phyloP scores from a whole-genome alignment of 2,329 filamentous ascomycete genomes.

The Magnaporthiopsis rhizophila region DNA sequence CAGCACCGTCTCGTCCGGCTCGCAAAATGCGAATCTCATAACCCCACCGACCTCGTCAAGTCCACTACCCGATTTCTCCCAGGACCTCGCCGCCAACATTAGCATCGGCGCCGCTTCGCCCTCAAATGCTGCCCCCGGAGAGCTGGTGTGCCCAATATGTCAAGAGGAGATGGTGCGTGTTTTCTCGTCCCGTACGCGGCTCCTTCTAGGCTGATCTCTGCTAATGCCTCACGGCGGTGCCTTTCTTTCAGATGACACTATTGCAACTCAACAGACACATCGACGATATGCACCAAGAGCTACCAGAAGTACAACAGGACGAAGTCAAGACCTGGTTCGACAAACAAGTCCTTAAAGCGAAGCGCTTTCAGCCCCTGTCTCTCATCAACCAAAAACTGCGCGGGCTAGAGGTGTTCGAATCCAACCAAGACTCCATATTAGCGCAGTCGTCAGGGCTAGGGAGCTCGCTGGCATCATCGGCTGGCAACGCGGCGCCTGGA shows the following conservation, averaged over 20 bases:
- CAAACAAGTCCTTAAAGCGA: conserved; percentile 87
- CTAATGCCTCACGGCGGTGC: neutral
- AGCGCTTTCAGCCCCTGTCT: conserved; percentile 84
- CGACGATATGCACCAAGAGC: conserved; percentile 83
- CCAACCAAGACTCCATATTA: conserved; percentile 53
- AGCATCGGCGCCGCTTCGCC: conserved; percentile 52
- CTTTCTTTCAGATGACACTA: conserved; percentile 63
- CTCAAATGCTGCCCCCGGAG: conserved; percentile 50
- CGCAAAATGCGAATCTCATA: conserved; percentile 41
- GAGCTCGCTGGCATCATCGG: neutral
- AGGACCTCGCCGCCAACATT: conserved; percentile 76
- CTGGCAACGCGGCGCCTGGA: neutral
- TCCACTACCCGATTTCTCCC: conserved; percentile 60
- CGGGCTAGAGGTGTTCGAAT: conserved; percentile 87
- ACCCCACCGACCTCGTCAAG: conserved; percentile 54
- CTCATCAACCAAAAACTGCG: conserved; percentile 90
- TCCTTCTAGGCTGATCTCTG: no score
- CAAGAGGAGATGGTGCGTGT: conserved; percentile 84
- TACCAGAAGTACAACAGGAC: conserved; percentile 81
- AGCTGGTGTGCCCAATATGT: conserved; percentile 93
- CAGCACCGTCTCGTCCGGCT: conserved; percentile 72
- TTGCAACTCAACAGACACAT: conserved; percentile 81
- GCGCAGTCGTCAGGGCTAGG: neutral
- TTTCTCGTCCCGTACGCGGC: no score
- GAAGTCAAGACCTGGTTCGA: conserved; percentile 97